Evolutionary conservation across 208 protist species (phyloP), one percentile per base, ranked within the genome.

Genomic region (Acanthamoeba rhysodes): DNA sequence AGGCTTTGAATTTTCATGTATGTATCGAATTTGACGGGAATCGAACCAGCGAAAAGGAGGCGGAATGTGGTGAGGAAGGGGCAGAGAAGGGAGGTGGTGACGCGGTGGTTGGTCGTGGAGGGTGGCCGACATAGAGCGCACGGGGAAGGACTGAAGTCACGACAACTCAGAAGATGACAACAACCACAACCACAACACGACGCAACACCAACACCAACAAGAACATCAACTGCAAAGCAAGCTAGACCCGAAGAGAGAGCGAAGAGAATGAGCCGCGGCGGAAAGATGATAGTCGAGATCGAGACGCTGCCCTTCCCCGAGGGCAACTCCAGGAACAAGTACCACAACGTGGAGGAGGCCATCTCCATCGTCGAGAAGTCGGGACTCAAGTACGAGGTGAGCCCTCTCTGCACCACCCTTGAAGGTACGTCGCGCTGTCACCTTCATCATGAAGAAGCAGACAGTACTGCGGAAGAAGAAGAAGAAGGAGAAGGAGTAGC

Each of bases 301-400:
- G 90, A 94, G 90, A 50, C 50, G 27, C 62, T 84, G 45, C 90
- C 90, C 24, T 62, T 48, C 68, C 90, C 90, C 14, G 62, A 66
- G 62, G 62, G 85, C 55, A 53, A 53, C 53, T 16, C n/a, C 8
- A 16, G 45, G 18, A 94, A 94, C 66, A 82, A 82, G 68, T 94
- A 84, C 70, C 45, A 62, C 66, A 59, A 64, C 48, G 32, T 82
- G 24, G 90, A 94, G 27, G 66, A 76, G 45, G 90, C 90, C 90
- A 94, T 94, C 45, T 41, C 32, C 68, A 68, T 76, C 48, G 27
- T 82, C 24, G 50, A 82, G 70, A 48, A 94, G 45, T 94, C 90
- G 10, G 90, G 90, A 7, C 90, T 94, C 90, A 94, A 94, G 70
- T 66, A 94, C 50, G 68, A 76, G 32, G 90, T 94, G 68, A 53